A percentile compares a stretch with the other conserved stretches of the same genome.
Evolutionary conservation across 2,329 filamentous ascomycete species (phyloP).

Genomic region (Alternaria tenuissima): DNA sequence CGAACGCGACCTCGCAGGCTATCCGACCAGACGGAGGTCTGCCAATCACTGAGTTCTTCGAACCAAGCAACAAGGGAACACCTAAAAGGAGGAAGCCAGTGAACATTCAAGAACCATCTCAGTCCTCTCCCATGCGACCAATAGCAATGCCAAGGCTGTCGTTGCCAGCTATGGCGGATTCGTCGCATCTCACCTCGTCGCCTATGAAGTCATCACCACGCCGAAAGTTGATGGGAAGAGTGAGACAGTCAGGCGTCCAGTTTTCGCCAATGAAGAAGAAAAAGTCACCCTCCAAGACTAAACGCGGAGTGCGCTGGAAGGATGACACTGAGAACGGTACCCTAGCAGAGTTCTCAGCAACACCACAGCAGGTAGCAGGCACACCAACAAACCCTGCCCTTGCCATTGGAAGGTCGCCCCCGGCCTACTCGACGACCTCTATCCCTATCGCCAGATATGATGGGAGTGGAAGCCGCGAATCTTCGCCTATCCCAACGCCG

Average conservation of each 20-base stretch:
- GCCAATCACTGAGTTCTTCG: slow-evolving; percentile 69
- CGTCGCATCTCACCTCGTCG: slow-evolving; percentile 60
- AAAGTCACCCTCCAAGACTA: slow-evolving; percentile 68
- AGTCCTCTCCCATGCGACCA: slow-evolving; percentile 58
- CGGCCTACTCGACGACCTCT: slow-evolving; percentile 56
- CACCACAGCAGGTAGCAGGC: slow-evolving; percentile 73
- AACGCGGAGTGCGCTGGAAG: slow-evolving; percentile 87
- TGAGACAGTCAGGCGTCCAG: slow-evolving; percentile 71
- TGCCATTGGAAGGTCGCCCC: slow-evolving; percentile 62
- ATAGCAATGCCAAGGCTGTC: slow-evolving; percentile 20
- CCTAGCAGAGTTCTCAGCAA: slow-evolving; percentile 90
- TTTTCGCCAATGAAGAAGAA: slow-evolving; percentile 88
- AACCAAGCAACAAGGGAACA: slow-evolving; percentile 76
- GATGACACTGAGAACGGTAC: slow-evolving; percentile 88
- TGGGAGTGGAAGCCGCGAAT: slow-evolving; percentile 49
- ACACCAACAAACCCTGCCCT: slow-evolving; percentile 67
- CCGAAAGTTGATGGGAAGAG: slow-evolving; percentile 65
- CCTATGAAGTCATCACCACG: slow-evolving; percentile 83
- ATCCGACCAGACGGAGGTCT: slow-evolving; percentile 86
- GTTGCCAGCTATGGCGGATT: slow-evolving; percentile 41
- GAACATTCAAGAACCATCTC: slow-evolving; percentile 57
- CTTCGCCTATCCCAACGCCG: slow-evolving; percentile 65
- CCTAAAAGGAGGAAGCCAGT: slow-evolving; percentile 73
- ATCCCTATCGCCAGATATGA: slow-evolving; percentile 37
- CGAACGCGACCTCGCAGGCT: slow-evolving; percentile 77